Base-by-base conservation (phyloP, 495 filamentous ascomycete species). In the Glarea lozoyensis region DNA sequence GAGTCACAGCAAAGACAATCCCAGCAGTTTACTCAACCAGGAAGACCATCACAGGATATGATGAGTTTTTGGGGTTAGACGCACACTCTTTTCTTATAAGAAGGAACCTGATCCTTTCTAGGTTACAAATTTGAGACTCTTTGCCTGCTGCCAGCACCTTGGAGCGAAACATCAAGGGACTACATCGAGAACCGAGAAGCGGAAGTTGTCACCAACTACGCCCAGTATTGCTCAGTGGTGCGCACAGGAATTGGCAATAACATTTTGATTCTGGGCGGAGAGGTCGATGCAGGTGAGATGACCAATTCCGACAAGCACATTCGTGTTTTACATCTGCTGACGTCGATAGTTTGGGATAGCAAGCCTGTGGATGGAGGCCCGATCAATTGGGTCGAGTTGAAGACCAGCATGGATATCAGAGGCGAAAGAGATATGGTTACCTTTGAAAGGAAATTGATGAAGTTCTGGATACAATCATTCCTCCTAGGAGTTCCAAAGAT, bases 61-160 rank as follows among this genome's bases (percentile, higher is more conserved):
- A 80, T 84, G 76, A 75, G 76, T 46, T 79, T 72, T 50, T 78
- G 73, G 74, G 75, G 75, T 78, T 60, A 35, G 50, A 43, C 4
- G 13, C 6, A 15, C 10, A 38, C 6, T 24, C 4, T 12, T 30
- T 11, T n/a, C 42, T 12, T 24, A 42, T 53, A 49, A 54, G 54
- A 62, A 17, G 3, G 12, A n/a, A 24, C 12, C 30, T 30, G 34
- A 22, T 40, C 10, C 34, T 4, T 32, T 5, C 2, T 49, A 92
- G 88, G 92, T 16, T 97, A 97, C 65, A 97, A 97, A 60, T 99
- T 99, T 52, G 92, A 99, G 60, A 81, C 84, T 1, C 61, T 99
- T 1, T 81, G 77, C 23, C 75, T 89, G 12, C 61, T 97, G 2
- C 78, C 81, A 4, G 58, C 70, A 2, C 71, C 77, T 3, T 94